Evolutionary conservation across 2,329 filamentous ascomycete genomes (phyloP), one percentile per base, ranked within the genome.

Genomic region (Penicillium sp.): DNA sequence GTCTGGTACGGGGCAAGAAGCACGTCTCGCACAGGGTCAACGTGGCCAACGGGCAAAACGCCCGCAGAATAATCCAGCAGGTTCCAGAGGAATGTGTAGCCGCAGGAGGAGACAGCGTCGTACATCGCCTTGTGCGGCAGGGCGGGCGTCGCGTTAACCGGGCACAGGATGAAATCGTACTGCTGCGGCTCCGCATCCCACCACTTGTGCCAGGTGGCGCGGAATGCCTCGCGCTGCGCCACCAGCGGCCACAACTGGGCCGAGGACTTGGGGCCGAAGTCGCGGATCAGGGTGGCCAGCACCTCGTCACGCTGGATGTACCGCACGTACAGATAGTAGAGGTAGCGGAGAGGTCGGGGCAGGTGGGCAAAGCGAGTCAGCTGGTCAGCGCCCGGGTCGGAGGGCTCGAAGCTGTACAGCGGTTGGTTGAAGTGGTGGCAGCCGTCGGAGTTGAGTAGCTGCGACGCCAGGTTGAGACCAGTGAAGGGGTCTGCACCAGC

Each of bases 41-140:
- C 90, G 45, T 89, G 86, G 0, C 87, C 91, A 1, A 96, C 82
- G 0, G 91, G 90, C 15, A 97, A 59, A 23, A 95, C 80, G 25
- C 90, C 90, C 9, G 80, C 78, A 1, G 86, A 80, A 66, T 96
- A 96, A 61, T 96, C 91, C 33, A 96, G 79, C 80, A 96, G 51
- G 56, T 96, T 96, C 71, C 93, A 97, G 40, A 95, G 68, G 62
- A 96, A 95, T 0, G 90, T 96, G 60, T 97, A 96, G 1, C 88
- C 89, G 57, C 90, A 96, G 51, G 83, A 87, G 47, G 84, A 86
- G 30, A 93, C 81, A 2, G 87, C 87, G 54, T 91, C 83, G 51
- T 80, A 79, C 88, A 95, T 96, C 0, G 81, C 89, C 32, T 83
- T 80, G 60, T 94, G 89, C 1, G 89, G 89, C 3, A 94, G 79